These are phyloP conservation scores for Ogataea degrootiae DNA, from an alignment of 805 yeast species.

Conservation along the genomic window DNA sequence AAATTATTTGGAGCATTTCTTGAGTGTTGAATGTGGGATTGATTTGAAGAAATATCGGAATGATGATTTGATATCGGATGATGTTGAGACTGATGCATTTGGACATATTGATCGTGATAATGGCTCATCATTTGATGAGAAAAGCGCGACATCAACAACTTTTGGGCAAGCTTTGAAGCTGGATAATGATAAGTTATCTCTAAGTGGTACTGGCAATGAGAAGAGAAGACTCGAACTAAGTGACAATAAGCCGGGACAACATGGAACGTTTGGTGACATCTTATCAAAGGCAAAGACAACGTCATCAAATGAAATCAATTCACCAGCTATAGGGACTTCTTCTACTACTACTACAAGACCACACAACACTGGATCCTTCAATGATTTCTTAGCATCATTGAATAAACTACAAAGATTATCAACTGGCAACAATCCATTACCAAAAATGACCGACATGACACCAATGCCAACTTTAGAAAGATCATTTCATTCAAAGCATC, in stretches of 20 bases:
- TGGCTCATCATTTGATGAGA: neutral
- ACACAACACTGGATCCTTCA: constrained; percentile 11
- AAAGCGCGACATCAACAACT: neutral
- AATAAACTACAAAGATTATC: constrained; percentile 18
- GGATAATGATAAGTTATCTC: neutral
- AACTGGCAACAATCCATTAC: constrained; percentile 10
- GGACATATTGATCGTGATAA: no score
- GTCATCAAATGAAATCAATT: no score
- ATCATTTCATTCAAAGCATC: constrained; percentile 1
- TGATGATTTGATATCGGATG: no score
- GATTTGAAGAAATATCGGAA: neutral
- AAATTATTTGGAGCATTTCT: constrained; percentile 10
- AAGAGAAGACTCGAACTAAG: no score
- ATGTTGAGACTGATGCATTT: neutral
- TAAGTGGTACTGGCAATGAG: no score
- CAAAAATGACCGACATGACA: constrained; percentile 23
- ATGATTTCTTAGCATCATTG: constrained; percentile 19
- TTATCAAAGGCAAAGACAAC: no score
- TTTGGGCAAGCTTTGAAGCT: neutral
- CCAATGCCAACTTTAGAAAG: constrained; percentile 15
- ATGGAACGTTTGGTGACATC: no score
- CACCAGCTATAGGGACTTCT: no score
- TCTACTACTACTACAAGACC: neutral
- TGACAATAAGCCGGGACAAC: no score
- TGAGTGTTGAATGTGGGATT: constrained; percentile 1